Evolutionary conservation across 495 filamentous ascomycete species (phyloP), one percentile per base, ranked within the genome.

Genomic region (Penicillium ochrochloron): DNA sequence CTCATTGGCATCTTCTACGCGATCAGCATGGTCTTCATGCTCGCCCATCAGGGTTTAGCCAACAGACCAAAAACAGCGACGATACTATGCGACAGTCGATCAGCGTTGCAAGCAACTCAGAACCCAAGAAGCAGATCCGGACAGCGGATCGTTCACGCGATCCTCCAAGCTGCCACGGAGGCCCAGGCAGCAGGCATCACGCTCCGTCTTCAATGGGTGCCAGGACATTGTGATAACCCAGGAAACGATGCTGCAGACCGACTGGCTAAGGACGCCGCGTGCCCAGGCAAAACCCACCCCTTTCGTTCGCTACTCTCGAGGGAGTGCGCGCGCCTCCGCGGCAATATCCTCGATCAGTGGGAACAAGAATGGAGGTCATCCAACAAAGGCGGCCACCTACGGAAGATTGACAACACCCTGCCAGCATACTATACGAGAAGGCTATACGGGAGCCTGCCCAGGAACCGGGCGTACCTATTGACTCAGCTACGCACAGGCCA

Each of bases 161-260:
- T 64, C 62, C 56, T 60, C 52, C 58, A 59, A 12, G 57, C 61
- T 0, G 67, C 67, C 35, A 48, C 62, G 9, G 65, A 73, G 57
- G 52, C 64, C 11, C 52, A 59, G 52, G 39, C 60, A 17, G 17
- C 19, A 39, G 37, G 23, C 17, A 64, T 64, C 27, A 14, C n/a
- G 33, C 62, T 72, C 11, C 65, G 62, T 37, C 67, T 72, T 14
- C 58, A 70, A 41, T 70, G 54, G 69, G 39, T 72, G n/a, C 66
- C 66, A 15, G 66, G 69, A 50, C 57, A 69, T 19, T 69, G 34
- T 21, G 42, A 63, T 0, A 42, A 60, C 0, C 33, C 52, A 15
- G 56, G 63, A 15, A 69, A 69, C 44, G 57, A 69, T 27, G 31
- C 63, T 23, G 66, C 63, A 33, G 66, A 66, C 51, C 59, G 27